Percentiles rank a stretch among this genome's conserved stretches.
These are phyloP conservation scores for Trichoderma asperelloides DNA, from an alignment of 495 filamentous ascomycete genomes.

Conservation along the genomic window DNA sequence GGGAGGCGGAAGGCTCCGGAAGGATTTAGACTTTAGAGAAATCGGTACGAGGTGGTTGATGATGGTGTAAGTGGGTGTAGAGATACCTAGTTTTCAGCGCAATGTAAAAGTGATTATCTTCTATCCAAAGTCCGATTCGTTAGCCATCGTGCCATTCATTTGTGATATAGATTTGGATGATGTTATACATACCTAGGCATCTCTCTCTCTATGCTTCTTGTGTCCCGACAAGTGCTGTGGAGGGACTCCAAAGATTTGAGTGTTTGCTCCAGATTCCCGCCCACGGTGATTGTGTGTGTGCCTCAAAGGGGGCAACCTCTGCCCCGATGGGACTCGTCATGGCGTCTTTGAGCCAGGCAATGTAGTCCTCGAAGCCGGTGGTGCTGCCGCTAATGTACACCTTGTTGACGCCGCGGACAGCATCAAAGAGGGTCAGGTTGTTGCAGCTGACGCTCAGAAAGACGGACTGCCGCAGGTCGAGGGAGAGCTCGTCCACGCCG, in stretches of 20 bases:
- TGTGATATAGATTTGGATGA: not conserved
- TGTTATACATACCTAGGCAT: not conserved
- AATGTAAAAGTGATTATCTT: not conserved
- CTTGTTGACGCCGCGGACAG: constrained; percentile 38
- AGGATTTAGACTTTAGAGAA: not conserved
- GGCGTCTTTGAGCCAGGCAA: constrained; percentile 31
- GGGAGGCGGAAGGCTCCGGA: not conserved
- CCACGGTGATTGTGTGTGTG: not conserved
- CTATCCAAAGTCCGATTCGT: not conserved
- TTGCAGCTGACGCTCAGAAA: constrained; percentile 32
- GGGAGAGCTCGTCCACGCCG: constrained; percentile 33
- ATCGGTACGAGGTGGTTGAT: not conserved
- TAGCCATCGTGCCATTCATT: not conserved
- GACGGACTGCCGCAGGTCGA: constrained; percentile 38
- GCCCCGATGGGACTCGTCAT: constrained; percentile 31
- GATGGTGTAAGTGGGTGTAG: not conserved
- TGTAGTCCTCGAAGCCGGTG: constrained; percentile 32
- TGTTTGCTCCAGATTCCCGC: not conserved
- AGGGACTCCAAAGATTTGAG: not conserved
- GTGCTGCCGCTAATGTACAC: constrained; percentile 35
- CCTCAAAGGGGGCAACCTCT: constrained; percentile 16
- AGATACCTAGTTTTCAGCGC: constrained; percentile 6
- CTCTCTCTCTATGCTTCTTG: not conserved
- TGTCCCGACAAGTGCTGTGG: not conserved
- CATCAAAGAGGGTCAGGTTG: constrained; percentile 38